Conservation (phyloP, 2,329 filamentous ascomycete species). For the Pseudogymnoascus sp. region DNA sequence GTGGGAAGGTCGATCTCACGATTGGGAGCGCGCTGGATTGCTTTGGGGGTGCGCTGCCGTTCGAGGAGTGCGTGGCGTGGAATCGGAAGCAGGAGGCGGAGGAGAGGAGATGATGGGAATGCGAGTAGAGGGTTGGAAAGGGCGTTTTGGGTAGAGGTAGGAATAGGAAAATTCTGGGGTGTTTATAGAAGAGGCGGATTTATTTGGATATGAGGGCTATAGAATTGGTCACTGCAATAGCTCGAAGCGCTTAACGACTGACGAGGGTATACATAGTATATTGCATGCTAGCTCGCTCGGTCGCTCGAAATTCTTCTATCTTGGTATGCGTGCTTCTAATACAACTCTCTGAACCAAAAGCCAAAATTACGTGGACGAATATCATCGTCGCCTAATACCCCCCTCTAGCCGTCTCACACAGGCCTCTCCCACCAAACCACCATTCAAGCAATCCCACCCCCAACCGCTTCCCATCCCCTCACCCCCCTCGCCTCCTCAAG, state of each 20-base stretch:
- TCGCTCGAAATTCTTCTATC: constrained; percentile 9
- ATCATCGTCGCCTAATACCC: neutral
- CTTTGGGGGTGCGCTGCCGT: constrained; percentile 86
- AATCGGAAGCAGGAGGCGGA: constrained; percentile 41
- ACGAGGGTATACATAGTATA: constrained; percentile 3
- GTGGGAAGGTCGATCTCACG: constrained; percentile 80
- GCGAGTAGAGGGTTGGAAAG: neutral
- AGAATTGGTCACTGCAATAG: neutral
- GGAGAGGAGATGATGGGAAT: neutral
- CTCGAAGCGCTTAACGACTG: neutral
- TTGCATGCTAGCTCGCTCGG: constrained; percentile 4
- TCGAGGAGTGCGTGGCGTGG: constrained; percentile 87
- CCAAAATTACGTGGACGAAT: constrained; percentile 18
- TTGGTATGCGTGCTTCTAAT: neutral
- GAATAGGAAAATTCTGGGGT: neutral
- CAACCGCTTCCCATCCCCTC: constrained; percentile 69
- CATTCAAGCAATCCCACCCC: constrained; percentile 45
- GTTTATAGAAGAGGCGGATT: neutral
- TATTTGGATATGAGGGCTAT: neutral
- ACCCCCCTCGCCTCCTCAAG: constrained; percentile 80
- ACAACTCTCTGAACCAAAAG: constrained; percentile 24
- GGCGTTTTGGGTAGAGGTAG: neutral
- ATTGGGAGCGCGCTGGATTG: constrained; percentile 96
- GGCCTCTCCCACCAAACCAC: neutral
- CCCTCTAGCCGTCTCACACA: too few species aligned